Base-by-base conservation (phyloP, 805 yeast species). In the Saccharomycopsis amapae region DNA sequence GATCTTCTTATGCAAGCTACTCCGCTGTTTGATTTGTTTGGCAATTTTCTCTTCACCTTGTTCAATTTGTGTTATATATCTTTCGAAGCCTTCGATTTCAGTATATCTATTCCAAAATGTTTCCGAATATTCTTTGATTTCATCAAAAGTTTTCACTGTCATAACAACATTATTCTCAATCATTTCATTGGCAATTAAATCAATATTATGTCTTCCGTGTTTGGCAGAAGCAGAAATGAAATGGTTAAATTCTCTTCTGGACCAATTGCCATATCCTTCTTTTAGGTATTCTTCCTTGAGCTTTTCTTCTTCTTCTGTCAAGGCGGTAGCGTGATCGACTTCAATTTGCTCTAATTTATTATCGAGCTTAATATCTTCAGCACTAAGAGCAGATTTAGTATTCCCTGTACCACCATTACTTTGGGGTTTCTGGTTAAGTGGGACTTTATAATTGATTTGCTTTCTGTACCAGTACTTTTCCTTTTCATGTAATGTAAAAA, bases 51-150 rank as follows among this genome's bases (percentile, higher is more conserved):
- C 96, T 60, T 93, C 97, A 13, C 97, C 98, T 3, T 75, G 72
- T 58, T 88, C 95, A 50, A 93, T 86, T 56, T 81, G 90, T 17
- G 73, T 68, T 44, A 89, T 64, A 62, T 82, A 86, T 52, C 85
- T 75, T 54, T 93, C 98, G 63, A 81, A 82, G 9, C 96, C 95
- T 28, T 90, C 97, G 51, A 93, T 81, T 54, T 81, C 85, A 41
- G 75, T 70, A 57, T 78, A 81, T 43, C 82, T 73, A 22, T 72
- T 57, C 98, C 97, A 93, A 62, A 93, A 93, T 7, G 73, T 82
- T 43, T 72, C 71, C 10, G 89, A 79, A 60, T 90, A 93, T 31
- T 76, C 81, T 48, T 78, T 63, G 10, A 90, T 85, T 51, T 93
- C 96, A 9, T 85, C 94, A 23, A 67, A 61, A 0, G 88, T 73